A percentile compares a stretch with the other conserved stretches of the same genome.
Conservation (phyloP, 371 early-diverging fungal genomes). For the Apophysomyces ossiformis region DNA sequence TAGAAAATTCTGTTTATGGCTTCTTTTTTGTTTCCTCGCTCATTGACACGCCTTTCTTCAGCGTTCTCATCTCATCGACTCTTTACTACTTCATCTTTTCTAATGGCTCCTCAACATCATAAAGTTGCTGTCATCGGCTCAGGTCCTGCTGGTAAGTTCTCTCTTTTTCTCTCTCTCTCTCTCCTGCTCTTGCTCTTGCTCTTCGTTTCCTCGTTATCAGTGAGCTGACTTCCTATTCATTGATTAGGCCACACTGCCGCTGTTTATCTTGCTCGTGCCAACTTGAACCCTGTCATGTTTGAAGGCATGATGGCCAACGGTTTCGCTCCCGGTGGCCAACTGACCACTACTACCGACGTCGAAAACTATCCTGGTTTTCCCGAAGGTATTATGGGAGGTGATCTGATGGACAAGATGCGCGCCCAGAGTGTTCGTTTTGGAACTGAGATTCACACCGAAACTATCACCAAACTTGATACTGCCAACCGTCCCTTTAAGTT, state of each 20-base stretch:
- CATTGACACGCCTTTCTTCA: not conserved
- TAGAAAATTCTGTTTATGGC: slow-evolving; percentile 10
- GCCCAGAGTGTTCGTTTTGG: slow-evolving; percentile 84
- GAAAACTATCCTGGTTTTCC: slow-evolving; percentile 93
- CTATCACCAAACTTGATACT: slow-evolving; percentile 86
- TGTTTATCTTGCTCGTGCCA: slow-evolving; percentile 94
- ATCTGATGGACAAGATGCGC: slow-evolving; percentile 83
- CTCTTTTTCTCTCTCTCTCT: not conserved
- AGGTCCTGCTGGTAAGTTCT: slow-evolving; percentile 82
- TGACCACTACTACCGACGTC: slow-evolving; percentile 92
- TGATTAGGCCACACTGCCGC: slow-evolving; percentile 88
- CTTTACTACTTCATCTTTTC: slow-evolving; percentile 15
- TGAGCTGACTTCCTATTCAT: not conserved
- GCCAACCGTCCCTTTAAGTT: slow-evolving; percentile 85
- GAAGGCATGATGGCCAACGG: slow-evolving; percentile 97
- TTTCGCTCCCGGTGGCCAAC: slow-evolving; percentile 87
- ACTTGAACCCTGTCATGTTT: slow-evolving; percentile 91
- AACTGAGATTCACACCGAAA: slow-evolving; percentile 88
- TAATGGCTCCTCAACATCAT: slow-evolving; percentile 50
- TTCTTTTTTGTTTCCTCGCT: slow-evolving; percentile 8
- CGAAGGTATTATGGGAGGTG: slow-evolving; percentile 80
- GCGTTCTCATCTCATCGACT: not conserved
- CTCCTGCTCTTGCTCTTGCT: not conserved
- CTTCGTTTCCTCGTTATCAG: not conserved
- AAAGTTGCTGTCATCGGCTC: slow-evolving; percentile 78